Evolutionary conservation across 1,284 basidiomycete genomes (phyloP), one percentile per base, ranked within the genome.

Genomic region (Boletus austroedulis): DNA sequence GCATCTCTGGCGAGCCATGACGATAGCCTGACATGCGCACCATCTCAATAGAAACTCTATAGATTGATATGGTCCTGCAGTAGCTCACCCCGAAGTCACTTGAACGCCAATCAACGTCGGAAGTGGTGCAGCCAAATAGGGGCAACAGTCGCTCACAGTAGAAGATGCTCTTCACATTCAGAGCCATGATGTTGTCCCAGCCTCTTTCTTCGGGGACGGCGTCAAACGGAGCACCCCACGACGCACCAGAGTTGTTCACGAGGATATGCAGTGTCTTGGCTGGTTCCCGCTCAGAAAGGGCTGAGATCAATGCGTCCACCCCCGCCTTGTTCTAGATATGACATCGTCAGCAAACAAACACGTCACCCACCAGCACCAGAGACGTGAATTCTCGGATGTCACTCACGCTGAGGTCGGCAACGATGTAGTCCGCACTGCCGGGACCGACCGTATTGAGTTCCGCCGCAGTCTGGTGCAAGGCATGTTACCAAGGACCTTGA

Each of bases 151-250:
- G 6, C 85, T 57, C 57, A 90, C 89, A 78, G 73, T 91, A 93
- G 67, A 90, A 93, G 40, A 89, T 78, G 62, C 86, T 84, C 77
- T 94, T 93, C 49, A 92, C 86, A 65, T 93, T 93, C 51, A 92
- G 80, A 19, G 83, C 82, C 71, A 92, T 82, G 36, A 93, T 77
- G 36, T 87, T 85, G 67, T 95, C 92, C 93, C 93, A 95, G 2
- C 93, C 92, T 60, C 83, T 85, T 61, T 83, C 82, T 70, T 90
- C 88, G 0, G 91, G 90, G 62, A 92, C 86, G 65, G 89, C 80
- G 24, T 83, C 77, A 69, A 82, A 89, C 1, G 84, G 80, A 3
- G 86, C 87, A 21, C 92, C 92, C 91, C 91, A 94, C 12, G 89
- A 84, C 23, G 85, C 83, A 11, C 89, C 90, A 11, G 87, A 87